Evolutionary conservation across 768 basidiomycete genomes (phyloP).

Genomic region (Macrocybe gigantea): DNA sequence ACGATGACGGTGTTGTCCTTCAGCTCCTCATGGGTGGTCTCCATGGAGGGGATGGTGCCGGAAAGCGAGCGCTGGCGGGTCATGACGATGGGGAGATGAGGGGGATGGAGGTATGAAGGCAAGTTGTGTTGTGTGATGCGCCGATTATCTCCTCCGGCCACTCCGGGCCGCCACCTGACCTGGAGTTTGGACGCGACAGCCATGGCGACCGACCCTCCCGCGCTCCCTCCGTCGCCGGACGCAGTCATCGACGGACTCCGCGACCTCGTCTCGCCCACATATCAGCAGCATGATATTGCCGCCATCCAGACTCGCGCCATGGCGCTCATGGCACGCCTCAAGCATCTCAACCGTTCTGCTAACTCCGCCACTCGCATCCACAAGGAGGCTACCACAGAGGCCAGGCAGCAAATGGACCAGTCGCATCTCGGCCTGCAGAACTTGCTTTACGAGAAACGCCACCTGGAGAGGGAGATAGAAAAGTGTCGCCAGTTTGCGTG

Average conservation of each 20-base stretch:
- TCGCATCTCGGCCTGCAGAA: constrained; percentile 84
- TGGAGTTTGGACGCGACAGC: constrained; percentile 13
- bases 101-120: constrained; percentile 10
- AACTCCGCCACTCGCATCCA: constrained; percentile 60
- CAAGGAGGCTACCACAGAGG: constrained; percentile 72
- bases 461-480: constrained; percentile 87
- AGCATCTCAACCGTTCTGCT: constrained; percentile 69
- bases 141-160: constrained; percentile 10
- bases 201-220: constrained; percentile 21
- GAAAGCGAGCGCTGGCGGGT: constrained; percentile 53
- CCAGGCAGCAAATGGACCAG: constrained; percentile 86
- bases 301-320: constrained; percentile 60
- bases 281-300: constrained; percentile 39
- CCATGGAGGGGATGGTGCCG: constrained; percentile 90
- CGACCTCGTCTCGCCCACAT: constrained; percentile 48
- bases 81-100: constrained; percentile 24
- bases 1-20: constrained; percentile 87
- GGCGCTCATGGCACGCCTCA: constrained; percentile 75
- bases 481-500: constrained; percentile 92
- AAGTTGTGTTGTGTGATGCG: constrained; percentile 10
- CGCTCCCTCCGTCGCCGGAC: constrained; percentile 34
- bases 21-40: constrained; percentile 61
- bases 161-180: constrained; percentile 6
- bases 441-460: constrained; percentile 81
- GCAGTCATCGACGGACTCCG: constrained; percentile 56